Evolutionary conservation across 257 asterid species (phyloP), one percentile per base, ranked within the genome.

Genomic region (Galeopsis tetrahit): DNA sequence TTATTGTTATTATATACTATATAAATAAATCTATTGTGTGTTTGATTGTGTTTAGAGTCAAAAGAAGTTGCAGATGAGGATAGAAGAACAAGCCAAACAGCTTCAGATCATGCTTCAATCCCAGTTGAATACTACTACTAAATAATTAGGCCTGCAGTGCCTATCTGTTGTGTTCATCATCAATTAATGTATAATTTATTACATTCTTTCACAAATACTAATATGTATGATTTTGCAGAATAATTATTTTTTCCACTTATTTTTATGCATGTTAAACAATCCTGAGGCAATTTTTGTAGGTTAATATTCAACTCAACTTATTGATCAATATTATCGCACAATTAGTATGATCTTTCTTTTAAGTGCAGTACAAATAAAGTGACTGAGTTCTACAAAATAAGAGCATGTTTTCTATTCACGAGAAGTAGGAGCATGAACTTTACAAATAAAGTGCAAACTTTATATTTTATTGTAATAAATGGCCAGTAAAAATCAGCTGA

Each of bases 71-170:
- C 84, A 84, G 76, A 53, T 68, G 81, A 64, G 79, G 69, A 81
- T 84, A 49, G 88, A 84, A 69, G 86, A 84, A 74, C 86, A 81
- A 74, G 82, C 84, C 4, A 76, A 81, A 75, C 82, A 79, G 75
- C 85, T 81, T 33, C 66, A 70, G 61, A 60, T 46, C n/a, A 79
- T 79, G 86, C 7, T 84, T 34, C 70, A 81, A 11, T 53, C 65
- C 49, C 85, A 77, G 52, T 7, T 10, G 52, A 73, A 81, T n/a
- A 64, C 74, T 32, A 57, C 48, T 40, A 53, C 2, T 3, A 33
- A 74, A 52, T 38, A 76, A 7, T 7, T 53, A 10, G 34, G 49
- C 56, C 13, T 10, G 14, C 28, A 21, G 28, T 21, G 28, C 13
- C 10, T 11, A 44, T 35, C 1, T 58, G 38, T 21, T 8, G 14